Conservation (phyloP, 2,329 filamentous ascomycete genomes). For the Capronia americana region DNA sequence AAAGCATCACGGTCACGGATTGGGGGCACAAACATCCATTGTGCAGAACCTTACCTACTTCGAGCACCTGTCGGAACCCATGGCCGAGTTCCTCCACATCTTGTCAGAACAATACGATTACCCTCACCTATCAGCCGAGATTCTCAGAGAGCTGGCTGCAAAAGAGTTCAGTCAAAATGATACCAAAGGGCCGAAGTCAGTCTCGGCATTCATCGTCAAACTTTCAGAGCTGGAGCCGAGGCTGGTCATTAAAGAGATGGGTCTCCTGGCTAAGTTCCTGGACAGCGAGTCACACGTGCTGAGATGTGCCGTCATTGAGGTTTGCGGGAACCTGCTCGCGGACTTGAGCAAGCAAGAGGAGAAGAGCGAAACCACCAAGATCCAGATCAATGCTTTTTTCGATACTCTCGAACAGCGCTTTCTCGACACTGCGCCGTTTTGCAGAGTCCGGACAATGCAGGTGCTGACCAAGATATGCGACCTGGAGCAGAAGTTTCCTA, state of each 20-base stretch:
- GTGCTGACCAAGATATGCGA: constrained; percentile 92
- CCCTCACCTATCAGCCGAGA: constrained; percentile 90
- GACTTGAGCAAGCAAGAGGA: constrained; percentile 92
- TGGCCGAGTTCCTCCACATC: constrained; percentile 98
- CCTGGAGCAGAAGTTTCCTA: constrained; percentile 94
- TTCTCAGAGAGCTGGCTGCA: constrained; percentile 90
- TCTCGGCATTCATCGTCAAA: constrained; percentile 90
- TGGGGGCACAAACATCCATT: constrained; percentile 95
- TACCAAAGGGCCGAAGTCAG: constrained; percentile 91
- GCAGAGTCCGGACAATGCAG: constrained; percentile 86
- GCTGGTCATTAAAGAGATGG: constrained; percentile 97
- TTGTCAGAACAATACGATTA: constrained; percentile 97
- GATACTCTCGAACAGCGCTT: constrained; percentile 96
- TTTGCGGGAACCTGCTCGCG: constrained; percentile 92
- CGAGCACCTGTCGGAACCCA: constrained; percentile 96
- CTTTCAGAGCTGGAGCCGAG: constrained; percentile 90
- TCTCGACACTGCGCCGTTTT: constrained; percentile 95
- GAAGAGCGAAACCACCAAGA: constrained; percentile 88
- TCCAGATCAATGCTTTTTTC: constrained; percentile 95
- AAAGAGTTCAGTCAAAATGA: constrained; percentile 99
- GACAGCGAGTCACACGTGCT: constrained; percentile 97
- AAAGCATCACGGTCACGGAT: constrained; percentile 96
- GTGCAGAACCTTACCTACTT: constrained; percentile 98
- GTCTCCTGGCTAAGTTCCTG: constrained; percentile 87
- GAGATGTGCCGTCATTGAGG: constrained; percentile 91